phyloP scores from a whole-genome alignment of 495 filamentous ascomycete species.

The Monascus purpureus region DNA sequence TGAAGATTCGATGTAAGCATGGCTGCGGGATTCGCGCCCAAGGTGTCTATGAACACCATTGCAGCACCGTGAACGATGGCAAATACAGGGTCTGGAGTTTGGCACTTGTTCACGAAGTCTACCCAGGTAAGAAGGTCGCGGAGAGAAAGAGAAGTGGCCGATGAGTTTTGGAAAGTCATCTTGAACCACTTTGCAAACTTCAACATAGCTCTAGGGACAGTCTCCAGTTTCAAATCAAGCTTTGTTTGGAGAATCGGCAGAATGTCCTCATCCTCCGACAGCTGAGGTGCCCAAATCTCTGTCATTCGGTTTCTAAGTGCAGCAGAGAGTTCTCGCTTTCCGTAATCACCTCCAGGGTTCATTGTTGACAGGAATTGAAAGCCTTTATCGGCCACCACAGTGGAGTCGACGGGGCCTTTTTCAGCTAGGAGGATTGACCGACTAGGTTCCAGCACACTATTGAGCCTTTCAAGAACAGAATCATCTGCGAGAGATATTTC shows the following conservation, averaged over 20 bases:
- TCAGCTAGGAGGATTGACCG: conserved; percentile 83
- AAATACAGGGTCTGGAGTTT: conserved; percentile 33
- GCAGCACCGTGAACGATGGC: conserved; percentile 75
- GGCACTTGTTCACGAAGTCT: conserved; percentile 67
- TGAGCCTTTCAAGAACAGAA: conserved; percentile 89
- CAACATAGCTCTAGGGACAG: conserved; percentile 45
- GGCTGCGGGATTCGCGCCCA: conserved; percentile 86
- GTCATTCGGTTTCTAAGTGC: conserved; percentile 94
- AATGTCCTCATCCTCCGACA: conserved; percentile 68
- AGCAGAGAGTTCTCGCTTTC: conserved; percentile 91
- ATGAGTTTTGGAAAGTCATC: conserved; percentile 54
- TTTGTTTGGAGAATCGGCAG: conserved; percentile 74
- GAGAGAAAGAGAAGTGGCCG: conserved; percentile 64
- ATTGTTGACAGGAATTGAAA: conserved; percentile 98
- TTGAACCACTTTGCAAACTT: conserved; percentile 90
- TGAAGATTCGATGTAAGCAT: conserved; percentile 51
- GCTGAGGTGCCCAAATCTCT: conserved; percentile 90
- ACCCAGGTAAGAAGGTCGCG: conserved; percentile 88
- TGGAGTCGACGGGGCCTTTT: conserved; percentile 71
- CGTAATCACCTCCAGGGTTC: conserved; percentile 98
- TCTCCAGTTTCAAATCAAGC: conserved; percentile 39
- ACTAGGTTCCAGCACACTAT: conserved; percentile 89
- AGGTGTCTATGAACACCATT: conserved; percentile 88
- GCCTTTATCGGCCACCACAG: conserved; percentile 59
- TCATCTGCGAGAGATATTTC: conserved; percentile 98